phyloP scores from a whole-genome alignment of 768 basidiomycete genomes.

The Leccinellum rugosiceps region DNA sequence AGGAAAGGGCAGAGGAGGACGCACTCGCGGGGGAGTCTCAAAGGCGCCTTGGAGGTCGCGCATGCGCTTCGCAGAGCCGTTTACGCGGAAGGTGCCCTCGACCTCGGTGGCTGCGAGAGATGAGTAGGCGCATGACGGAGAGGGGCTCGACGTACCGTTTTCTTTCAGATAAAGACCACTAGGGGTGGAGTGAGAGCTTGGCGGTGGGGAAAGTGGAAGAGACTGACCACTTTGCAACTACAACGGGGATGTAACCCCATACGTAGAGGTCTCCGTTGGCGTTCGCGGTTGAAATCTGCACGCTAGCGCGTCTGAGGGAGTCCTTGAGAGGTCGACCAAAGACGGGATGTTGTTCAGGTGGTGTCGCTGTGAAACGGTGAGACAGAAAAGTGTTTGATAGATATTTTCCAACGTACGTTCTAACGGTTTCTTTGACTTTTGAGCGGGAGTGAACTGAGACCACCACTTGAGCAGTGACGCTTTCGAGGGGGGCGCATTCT shows the following conservation, averaged over 20 bases:
- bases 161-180: slow-evolving; percentile 95
- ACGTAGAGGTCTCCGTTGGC: slow-evolving; percentile 80
- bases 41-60: slow-evolving; percentile 90
- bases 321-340: slow-evolving; percentile 86
- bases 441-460: slow-evolving; percentile 67
- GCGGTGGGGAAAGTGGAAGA: background rate
- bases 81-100: slow-evolving; percentile 92
- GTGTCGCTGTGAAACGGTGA: slow-evolving; percentile 18
- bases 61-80: slow-evolving; percentile 94
- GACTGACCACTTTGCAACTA: slow-evolving; percentile 93
- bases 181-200: slow-evolving; percentile 6
- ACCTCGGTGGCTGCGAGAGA: slow-evolving; percentile 72
- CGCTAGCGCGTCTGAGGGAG: slow-evolving; percentile 81
- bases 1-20: slow-evolving; percentile 12
- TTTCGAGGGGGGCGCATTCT: slow-evolving; percentile 41
- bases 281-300: slow-evolving; percentile 90
- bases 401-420: slow-evolving; percentile 28
- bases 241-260: slow-evolving; percentile 94
- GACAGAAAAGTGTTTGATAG: slow-evolving; percentile 25
- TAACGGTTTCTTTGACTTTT: slow-evolving; percentile 56
- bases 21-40: slow-evolving; percentile 82
- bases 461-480: slow-evolving; percentile 79
- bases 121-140: background rate
- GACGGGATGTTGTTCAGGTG: slow-evolving; percentile 49
- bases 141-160: slow-evolving; percentile 53